Conservation (phyloP, 1,284 basidiomycete species). For the Ustilago vetiveriae region DNA sequence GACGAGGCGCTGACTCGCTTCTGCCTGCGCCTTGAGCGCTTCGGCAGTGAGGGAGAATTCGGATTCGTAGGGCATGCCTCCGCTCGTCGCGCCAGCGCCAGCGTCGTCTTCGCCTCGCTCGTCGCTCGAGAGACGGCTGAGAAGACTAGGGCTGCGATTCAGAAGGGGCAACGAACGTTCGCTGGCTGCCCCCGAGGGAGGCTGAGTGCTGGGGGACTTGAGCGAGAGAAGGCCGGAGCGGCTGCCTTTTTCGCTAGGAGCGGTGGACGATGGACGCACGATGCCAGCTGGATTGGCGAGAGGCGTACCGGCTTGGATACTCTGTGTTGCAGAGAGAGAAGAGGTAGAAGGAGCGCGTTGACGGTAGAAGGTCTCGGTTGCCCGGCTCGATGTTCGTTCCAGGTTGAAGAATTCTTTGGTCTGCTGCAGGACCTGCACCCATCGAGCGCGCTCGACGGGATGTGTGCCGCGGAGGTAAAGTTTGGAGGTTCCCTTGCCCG, state of each 20-base stretch:
- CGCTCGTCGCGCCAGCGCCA: constrained; percentile 17
- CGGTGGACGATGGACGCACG: constrained; percentile 35
- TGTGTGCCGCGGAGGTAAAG: constrained; percentile 90
- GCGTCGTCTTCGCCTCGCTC: constrained; percentile 31
- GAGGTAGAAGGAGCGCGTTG: constrained; percentile 36
- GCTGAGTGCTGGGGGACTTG: constrained; percentile 32
- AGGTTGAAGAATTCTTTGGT: constrained; percentile 57
- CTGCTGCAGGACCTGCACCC: constrained; percentile 64
- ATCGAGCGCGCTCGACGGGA: constrained; percentile 60
- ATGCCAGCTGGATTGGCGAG: constrained; percentile 40
- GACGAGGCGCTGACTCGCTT: constrained; percentile 41
- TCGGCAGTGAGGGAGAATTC: constrained; percentile 45
- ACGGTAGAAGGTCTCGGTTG: constrained; percentile 44
- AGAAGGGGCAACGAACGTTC: constrained; percentile 29
- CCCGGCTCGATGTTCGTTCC: constrained; percentile 40
- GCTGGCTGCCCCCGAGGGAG: constrained; percentile 37
- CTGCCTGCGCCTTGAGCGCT: constrained; percentile 49
- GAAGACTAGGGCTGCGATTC: constrained; percentile 49
- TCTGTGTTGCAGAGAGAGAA: constrained; percentile 13
- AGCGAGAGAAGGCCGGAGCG: constrained; percentile 32
- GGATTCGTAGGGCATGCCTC: constrained; percentile 36
- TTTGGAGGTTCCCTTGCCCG: constrained; percentile 73
- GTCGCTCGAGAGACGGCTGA: constrained; percentile 48
- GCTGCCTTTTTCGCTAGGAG: constrained; percentile 35
- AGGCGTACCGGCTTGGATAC: not conserved